Conservation (phyloP, 345 rosid genomes). For the Lumnitzera racemosa region DNA sequence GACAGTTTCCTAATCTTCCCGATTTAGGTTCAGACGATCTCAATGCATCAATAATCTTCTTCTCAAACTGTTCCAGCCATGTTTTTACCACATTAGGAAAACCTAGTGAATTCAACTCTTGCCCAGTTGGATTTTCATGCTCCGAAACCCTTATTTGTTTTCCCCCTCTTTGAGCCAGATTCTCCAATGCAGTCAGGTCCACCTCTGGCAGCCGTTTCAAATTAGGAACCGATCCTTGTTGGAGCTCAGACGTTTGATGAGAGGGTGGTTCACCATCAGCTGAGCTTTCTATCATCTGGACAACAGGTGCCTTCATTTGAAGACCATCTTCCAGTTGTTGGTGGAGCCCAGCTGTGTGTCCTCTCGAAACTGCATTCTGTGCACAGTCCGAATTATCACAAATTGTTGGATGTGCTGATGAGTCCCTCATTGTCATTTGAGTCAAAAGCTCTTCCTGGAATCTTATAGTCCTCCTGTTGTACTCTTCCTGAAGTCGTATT, state of each 20-base stretch:
- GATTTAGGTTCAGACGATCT: too few species aligned
- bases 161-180: neutral
- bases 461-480: neutral
- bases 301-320: neutral
- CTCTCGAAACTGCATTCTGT: neutral
- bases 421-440: neutral
- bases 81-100: too few species aligned
- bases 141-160: constrained; percentile 8
- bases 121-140: neutral
- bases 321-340: neutral
- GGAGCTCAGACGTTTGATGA: too few species aligned
- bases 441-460: neutral
- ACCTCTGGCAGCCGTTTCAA: constrained; percentile 9
- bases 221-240: neutral
- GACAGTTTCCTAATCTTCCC: too few species aligned
- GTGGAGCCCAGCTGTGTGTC: neutral
- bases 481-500: neutral
- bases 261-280: too few species aligned
- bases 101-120: too few species aligned
- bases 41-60: too few species aligned
- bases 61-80: too few species aligned
- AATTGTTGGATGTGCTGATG: neutral
- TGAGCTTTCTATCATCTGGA: neutral
- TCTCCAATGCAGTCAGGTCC: constrained; percentile 5
- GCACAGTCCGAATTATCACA: neutral